Evolutionary conservation across 1,139 yeast species (phyloP).

Genomic region (Casaregolazyma suthepensis): DNA sequence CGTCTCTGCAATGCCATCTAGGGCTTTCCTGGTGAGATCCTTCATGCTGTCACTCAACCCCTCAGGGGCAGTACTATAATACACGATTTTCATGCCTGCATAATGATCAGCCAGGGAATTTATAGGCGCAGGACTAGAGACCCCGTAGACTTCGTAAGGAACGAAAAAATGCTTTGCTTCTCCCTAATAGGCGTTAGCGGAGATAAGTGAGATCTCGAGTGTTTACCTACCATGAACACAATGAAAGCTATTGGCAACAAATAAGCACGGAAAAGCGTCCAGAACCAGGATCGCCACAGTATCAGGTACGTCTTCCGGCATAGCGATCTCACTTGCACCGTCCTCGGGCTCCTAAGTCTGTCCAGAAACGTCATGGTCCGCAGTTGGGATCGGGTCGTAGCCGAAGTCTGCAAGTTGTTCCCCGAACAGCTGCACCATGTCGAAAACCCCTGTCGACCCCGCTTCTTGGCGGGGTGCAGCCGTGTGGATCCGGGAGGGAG

Average conservation of each 20-base stretch:
- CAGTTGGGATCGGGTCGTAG: not conserved
- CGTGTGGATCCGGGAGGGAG: not conserved
- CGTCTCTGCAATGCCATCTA: conserved; percentile 25
- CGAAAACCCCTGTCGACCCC: not conserved
- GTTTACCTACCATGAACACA: conserved; percentile 28
- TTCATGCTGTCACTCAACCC: conserved; percentile 26
- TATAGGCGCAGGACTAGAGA: conserved; percentile 26
- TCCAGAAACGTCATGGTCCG: not conserved
- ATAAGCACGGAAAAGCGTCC: conserved; percentile 30
- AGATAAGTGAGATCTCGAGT: not conserved
- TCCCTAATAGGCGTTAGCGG: conserved; percentile 18
- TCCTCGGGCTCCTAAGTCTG: not conserved
- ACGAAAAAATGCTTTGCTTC: conserved; percentile 30
- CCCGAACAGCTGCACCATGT: not conserved
- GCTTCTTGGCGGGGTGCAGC: not conserved
- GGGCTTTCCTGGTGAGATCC: conserved; percentile 26
- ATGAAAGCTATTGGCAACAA: conserved; percentile 30
- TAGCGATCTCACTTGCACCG: conserved; percentile 18
- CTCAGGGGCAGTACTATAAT: conserved; percentile 22
- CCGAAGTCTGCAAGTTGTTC: not conserved
- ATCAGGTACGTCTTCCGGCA: conserved; percentile 25
- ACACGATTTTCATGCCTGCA: conserved; percentile 26
- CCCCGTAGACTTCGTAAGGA: conserved; percentile 30
- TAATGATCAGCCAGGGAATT: conserved; percentile 22
- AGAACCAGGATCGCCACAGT: conserved; percentile 27